These are phyloP conservation scores for Juglanconis sp. DNA, from an alignment of 2,329 filamentous ascomycete genomes.

Conservation along the genomic window DNA sequence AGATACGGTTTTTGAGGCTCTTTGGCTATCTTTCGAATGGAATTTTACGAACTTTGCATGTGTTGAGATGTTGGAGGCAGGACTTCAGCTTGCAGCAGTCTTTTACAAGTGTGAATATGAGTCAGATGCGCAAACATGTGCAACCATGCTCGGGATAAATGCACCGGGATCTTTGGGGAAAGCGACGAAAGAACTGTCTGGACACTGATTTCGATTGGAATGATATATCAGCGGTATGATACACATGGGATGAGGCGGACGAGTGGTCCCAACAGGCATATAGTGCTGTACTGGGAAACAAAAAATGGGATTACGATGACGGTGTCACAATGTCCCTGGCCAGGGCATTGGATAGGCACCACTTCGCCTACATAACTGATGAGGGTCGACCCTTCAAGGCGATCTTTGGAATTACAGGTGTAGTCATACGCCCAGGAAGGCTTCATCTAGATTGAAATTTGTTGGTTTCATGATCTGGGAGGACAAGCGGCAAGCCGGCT, in stretches of 20 bases:
- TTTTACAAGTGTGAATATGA: not conserved
- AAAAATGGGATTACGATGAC: not conserved
- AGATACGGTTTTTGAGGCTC: not conserved
- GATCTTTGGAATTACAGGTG: not conserved
- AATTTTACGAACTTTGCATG: not conserved
- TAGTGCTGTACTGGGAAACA: not conserved
- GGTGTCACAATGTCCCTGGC: not conserved
- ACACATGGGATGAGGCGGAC: not conserved
- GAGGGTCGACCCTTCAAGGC: not conserved
- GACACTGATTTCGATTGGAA: not conserved
- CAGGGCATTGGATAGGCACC: not conserved
- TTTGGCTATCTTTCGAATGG: not conserved
- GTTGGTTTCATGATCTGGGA: not conserved
- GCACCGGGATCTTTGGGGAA: not conserved
- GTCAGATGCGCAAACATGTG: not conserved
- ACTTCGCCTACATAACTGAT: not conserved
- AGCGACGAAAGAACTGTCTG: not conserved
- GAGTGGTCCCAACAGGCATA: not conserved
- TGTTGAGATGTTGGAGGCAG: not conserved
- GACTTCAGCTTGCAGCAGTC: not conserved
- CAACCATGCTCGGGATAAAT: not conserved
- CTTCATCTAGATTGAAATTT: not conserved
- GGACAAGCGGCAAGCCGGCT: too few species aligned
- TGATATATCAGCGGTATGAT: not conserved
- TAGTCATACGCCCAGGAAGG: not conserved